Conservation (phyloP, 108 stramenopile species). For the Epipyxis sp. region DNA sequence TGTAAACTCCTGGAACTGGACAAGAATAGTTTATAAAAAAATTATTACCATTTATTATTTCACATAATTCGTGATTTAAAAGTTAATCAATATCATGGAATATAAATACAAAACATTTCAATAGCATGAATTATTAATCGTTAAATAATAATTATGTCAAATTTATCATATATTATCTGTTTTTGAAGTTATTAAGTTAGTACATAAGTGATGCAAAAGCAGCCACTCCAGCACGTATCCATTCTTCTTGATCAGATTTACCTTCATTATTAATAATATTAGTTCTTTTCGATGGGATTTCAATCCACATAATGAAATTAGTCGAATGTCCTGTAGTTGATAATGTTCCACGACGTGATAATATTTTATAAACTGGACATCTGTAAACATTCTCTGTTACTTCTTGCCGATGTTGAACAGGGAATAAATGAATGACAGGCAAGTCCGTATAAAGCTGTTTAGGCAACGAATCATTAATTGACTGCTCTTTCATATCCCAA, state of each 20-base stretch:
- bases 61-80: too few species aligned
- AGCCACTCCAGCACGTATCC: conserved; percentile 31
- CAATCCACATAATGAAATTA: conserved; percentile 61
- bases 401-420: conserved; percentile 40
- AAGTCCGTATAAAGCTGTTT: conserved; percentile 56
- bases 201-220: conserved; percentile 30
- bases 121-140: too few species aligned
- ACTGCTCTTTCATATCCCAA: conserved; percentile 41
- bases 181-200: too few species aligned
- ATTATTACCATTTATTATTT: too few species aligned
- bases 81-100: too few species aligned
- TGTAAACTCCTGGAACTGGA: too few species aligned
- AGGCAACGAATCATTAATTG: conserved; percentile 50
- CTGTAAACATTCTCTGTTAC: conserved; percentile 45
- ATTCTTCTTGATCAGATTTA: conserved; percentile 34
- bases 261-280: conserved; percentile 31
- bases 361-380: conserved; percentile 13
- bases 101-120: too few species aligned
- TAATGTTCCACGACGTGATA: conserved; percentile 56
- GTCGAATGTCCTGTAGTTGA: conserved; percentile 63
- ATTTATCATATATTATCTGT: too few species aligned
- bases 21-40: too few species aligned
- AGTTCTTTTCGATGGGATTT: conserved; percentile 41
- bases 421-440: conserved; percentile 53
- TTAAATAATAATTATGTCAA: too few species aligned